Evolutionary conservation across 495 filamentous ascomycete species (phyloP).

Genomic region (Hypomontagnella submonticulosa): DNA sequence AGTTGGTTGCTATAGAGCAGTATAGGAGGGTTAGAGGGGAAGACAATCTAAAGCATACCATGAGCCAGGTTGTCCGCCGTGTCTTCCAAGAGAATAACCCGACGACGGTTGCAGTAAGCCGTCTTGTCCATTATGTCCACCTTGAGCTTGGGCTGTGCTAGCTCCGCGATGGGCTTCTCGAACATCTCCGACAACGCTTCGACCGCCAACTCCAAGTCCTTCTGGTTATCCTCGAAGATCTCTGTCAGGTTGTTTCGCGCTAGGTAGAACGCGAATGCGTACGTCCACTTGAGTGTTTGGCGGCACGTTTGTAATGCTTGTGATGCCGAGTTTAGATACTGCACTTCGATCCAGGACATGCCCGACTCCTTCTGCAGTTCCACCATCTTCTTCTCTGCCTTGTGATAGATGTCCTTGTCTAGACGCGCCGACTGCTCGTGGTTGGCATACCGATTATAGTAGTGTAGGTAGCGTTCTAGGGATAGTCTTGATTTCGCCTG

Average conservation of each 20-base stretch:
- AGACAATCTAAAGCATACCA: slow-evolving; percentile 66
- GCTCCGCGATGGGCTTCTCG: slow-evolving; percentile 87
- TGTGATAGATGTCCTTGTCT: slow-evolving; percentile 93
- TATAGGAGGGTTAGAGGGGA: not conserved
- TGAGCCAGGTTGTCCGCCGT: slow-evolving; percentile 90
- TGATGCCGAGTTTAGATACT: slow-evolving; percentile 92
- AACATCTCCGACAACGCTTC: slow-evolving; percentile 97
- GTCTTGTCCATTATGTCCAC: slow-evolving; percentile 99
- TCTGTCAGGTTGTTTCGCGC: slow-evolving; percentile 94
- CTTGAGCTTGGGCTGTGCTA: slow-evolving; percentile 78
- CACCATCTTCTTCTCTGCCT: slow-evolving; percentile 99
- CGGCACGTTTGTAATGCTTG: slow-evolving; percentile 95
- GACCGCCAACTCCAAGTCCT: slow-evolving; percentile 95
- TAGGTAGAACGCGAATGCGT: slow-evolving; percentile 97
- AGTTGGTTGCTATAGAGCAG: no score
- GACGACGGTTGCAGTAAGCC: slow-evolving; percentile 90
- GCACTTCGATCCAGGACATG: slow-evolving; percentile 99
- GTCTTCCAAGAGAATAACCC: slow-evolving; percentile 88
- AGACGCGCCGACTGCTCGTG: slow-evolving; percentile 98
- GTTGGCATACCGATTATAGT: slow-evolving; percentile 98
- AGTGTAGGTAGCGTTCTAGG: slow-evolving; percentile 93
- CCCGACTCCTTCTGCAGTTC: slow-evolving; percentile 90
- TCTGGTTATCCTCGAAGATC: slow-evolving; percentile 99
- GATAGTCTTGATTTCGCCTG: slow-evolving; percentile 91
- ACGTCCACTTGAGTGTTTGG: slow-evolving; percentile 98